A percentile compares a stretch with the other conserved stretches of the same genome.
Conservation (phyloP, 805 yeast species). For the Lachancea nothofagi region DNA sequence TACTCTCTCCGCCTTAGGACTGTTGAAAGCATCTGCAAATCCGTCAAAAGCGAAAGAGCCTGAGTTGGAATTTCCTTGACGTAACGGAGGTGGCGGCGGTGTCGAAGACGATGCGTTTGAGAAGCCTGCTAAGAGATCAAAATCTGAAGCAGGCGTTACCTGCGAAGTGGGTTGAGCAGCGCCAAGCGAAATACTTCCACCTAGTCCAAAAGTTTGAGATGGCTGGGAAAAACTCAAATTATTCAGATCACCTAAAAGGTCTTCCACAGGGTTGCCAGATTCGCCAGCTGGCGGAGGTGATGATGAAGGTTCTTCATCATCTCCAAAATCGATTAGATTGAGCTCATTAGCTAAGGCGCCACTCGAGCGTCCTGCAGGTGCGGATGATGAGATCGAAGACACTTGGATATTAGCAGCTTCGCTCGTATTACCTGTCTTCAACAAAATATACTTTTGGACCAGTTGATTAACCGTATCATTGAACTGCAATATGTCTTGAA, state of each 20-base stretch:
- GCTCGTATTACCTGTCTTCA: conserved; percentile 57
- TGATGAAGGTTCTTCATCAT: conserved; percentile 35
- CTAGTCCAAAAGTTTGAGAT: conserved; percentile 41
- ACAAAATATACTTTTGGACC: conserved; percentile 56
- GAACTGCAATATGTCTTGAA: conserved; percentile 56
- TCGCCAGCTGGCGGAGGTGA: conserved; percentile 21
- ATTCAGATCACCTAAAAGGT: conserved; percentile 66
- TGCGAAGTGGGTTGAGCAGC: conserved; percentile 29
- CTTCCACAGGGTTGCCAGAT: conserved; percentile 43
- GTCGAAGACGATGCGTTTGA: conserved; percentile 14
- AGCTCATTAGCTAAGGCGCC: conserved; percentile 39
- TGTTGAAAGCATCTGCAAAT: conserved; percentile 2
- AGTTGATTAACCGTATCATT: conserved; percentile 73
- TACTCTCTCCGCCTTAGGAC: conserved; percentile 20
- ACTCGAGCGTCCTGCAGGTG: conserved; percentile 20
- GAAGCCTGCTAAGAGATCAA: conserved; percentile 19
- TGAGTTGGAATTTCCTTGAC: conserved; percentile 8
- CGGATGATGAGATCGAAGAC: conserved; percentile 30
- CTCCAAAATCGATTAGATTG: conserved; percentile 73
- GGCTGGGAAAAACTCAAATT: conserved; percentile 50
- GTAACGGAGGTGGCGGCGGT: conserved; percentile 18
- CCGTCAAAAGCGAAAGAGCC: conserved; percentile 7
- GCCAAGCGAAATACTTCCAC: conserved; percentile 46
- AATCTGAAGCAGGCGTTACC: conserved; percentile 10
- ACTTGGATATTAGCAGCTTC: conserved; percentile 48